Evolutionary conservation across 2,329 filamentous ascomycete species (phyloP).

Genomic region (Fusarium sp.): DNA sequence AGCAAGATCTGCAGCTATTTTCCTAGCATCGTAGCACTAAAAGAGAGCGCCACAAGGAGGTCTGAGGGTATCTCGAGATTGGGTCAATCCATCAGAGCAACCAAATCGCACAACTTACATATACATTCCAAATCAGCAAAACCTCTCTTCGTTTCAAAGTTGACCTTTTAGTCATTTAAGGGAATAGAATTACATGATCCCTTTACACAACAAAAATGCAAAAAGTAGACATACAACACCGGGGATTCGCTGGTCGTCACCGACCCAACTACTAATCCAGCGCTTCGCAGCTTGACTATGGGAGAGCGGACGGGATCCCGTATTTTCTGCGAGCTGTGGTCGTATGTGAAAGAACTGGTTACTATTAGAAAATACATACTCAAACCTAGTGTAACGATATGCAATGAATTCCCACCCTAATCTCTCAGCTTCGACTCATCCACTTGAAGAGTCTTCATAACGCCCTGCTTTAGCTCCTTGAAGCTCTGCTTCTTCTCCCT

Average conservation of each 20-base stretch:
- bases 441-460: not conserved
- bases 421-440: conserved; percentile 1
- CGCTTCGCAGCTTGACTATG: not conserved
- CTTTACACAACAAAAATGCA: not conserved
- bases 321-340: not conserved
- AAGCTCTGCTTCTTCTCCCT: not conserved
- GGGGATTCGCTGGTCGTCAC: not conserved
- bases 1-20: not conserved
- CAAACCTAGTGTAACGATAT: fast-evolving
- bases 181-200: too few species aligned
- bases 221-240: not conserved
- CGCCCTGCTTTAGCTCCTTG: not conserved
- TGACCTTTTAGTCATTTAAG: too few species aligned
- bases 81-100: not conserved
- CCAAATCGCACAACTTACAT: not conserved
- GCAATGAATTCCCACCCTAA: too few species aligned
- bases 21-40: not conserved
- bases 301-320: not conserved
- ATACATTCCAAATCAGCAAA: too few species aligned
- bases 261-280: not conserved
- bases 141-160: too few species aligned
- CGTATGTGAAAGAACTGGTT: not conserved
- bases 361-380: fast-evolving
- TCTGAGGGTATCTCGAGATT: not conserved
- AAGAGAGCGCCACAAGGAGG: not conserved